These are phyloP conservation scores for Xylaria arbuscula DNA, from an alignment of 2,329 filamentous ascomycete species.

Conservation along the genomic window DNA sequence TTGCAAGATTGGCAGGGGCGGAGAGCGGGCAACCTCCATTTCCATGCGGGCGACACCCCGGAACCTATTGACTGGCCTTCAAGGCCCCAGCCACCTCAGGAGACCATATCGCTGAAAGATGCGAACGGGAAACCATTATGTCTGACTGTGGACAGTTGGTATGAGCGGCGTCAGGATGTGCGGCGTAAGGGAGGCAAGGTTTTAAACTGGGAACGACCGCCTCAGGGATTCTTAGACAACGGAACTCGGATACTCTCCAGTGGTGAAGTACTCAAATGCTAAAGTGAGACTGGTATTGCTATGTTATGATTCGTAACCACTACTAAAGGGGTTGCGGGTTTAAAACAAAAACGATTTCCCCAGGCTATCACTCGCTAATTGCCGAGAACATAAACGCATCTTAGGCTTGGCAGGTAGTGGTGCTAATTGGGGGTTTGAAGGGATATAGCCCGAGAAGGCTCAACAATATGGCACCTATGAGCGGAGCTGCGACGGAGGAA, in stretches of 20 bases:
- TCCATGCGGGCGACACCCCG: no score
- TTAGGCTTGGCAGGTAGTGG: no score
- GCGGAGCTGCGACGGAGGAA: no score
- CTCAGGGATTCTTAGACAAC: conserved; percentile 29
- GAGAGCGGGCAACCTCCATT: conserved; percentile 16
- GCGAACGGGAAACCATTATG: neutral
- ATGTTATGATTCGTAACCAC: no score
- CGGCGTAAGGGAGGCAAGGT: conserved; percentile 28
- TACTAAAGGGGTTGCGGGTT: no score
- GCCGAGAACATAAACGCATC: no score
- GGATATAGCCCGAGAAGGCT: no score
- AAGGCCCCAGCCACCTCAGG: conserved; percentile 22
- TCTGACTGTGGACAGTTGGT: neutral
- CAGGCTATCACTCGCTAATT: no score
- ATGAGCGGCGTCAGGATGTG: conserved; percentile 22
- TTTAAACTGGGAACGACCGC: conserved; percentile 45
- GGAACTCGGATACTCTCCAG: conserved; percentile 28
- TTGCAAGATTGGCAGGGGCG: conserved; percentile 46
- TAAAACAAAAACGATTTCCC: no score
- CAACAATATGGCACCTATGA: no score
- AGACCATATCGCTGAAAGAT: neutral
- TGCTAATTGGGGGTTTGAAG: no score
- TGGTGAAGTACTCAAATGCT: conserved; percentile 21
- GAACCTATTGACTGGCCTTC: conserved; percentile 26
- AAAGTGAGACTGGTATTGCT: conserved; percentile 1